Base-by-base conservation (phyloP, 2,329 filamentous ascomycete species). In the Xylariaceae sp. region DNA sequence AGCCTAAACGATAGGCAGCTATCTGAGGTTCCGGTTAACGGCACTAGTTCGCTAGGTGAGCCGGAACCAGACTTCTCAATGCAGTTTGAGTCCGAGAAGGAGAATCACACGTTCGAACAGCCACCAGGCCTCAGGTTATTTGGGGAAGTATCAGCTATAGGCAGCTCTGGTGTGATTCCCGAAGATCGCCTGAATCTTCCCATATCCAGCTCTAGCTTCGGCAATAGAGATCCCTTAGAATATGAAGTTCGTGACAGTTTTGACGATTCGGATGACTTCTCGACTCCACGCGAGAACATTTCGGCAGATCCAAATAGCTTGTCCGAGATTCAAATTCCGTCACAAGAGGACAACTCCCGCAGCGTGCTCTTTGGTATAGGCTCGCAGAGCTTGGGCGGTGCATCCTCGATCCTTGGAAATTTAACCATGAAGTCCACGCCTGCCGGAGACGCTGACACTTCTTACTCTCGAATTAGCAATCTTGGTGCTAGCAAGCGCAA, bases 71-170 rank as follows among this genome's bases (percentile, higher is more conserved):
- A 72, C 50, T 72, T 71, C 45, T 78, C 75, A 1, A 68, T 72
- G 59, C 71, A 71, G 56, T 89, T 88, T 58, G 87, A 90, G 54
- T 90, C 87, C 5, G 89, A 92, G 66, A 90, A 90, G 63, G 88
- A 92, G 67, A 92, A 89, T 7, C 80, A 82, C 45, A 87, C 87
- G 69, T 83, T 88, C 43, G 84, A 84, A 71, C 83, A 67, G 40
- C 60, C 62, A 12, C 70, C 68, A 14, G 45, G 11, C 5, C 69
- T 65, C 3, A 73, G 73, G 10, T 66, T 83, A 2, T 83, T 82
- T 62, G 81, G 81, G 2, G 81, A 83, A 55, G 76, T 84, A 16
- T 83, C 80, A 5, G 79, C 75, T 0, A 67, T 82, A 16, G 77
- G 77, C 12, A 82, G 76, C 61, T 79, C 78, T 7, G 80, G 78